phyloP scores from a whole-genome alignment of 73 alveolate genomes.

The Paraurostyla sp. region DNA sequence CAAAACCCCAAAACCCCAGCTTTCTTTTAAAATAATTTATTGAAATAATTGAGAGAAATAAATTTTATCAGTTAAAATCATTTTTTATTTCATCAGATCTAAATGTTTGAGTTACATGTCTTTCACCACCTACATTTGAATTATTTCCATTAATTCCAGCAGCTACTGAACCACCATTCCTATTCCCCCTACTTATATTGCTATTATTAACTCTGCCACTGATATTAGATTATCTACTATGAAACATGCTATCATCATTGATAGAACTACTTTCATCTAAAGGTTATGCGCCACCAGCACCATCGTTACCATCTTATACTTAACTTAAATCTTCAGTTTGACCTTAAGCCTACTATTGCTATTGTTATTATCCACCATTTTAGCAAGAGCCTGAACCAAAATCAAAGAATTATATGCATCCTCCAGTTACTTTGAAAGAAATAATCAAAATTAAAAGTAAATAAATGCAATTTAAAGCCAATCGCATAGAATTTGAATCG shows the following conservation, averaged over 20 bases:
- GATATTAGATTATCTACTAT: neutral
- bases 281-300: too few species aligned
- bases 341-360: neutral
- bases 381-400: neutral
- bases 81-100: conserved; percentile 39
- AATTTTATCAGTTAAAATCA: neutral
- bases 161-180: conserved; percentile 11
- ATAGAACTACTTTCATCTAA: too few species aligned
- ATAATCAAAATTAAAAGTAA: neutral
- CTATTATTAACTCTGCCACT: neutral
- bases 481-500: neutral
- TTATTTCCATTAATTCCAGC: too few species aligned
- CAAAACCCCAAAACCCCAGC: conserved; percentile 28
- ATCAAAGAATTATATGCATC: conserved; percentile 22
- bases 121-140: conserved; percentile 26
- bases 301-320: too few species aligned
- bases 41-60: neutral
- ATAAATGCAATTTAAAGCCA: conserved; percentile 8
- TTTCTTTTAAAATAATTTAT: neutral
- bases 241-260: neutral
- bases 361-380: neutral
- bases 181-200: neutral
- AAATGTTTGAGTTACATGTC: conserved; percentile 29
- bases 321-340: neutral
- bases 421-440: neutral